These are phyloP conservation scores for Sorghum bicolor DNA, from an alignment of 176 grass and related monocot genomes.

Conservation along the genomic window DNA sequence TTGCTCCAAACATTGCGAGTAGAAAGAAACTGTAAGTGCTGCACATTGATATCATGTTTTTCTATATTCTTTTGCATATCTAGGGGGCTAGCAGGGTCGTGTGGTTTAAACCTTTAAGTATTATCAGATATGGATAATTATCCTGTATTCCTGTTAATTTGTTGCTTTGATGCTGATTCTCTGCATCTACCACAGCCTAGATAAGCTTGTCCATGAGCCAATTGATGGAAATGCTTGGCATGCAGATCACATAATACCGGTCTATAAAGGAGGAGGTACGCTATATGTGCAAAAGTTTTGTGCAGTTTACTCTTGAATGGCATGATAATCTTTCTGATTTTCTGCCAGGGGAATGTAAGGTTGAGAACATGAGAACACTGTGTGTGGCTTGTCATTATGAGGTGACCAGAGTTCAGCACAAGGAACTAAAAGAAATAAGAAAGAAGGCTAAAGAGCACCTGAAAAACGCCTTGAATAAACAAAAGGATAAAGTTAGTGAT, in stretches of 20 bases:
- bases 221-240: slow-evolving; percentile 86
- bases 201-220: slow-evolving; percentile 73
- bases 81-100: background rate
- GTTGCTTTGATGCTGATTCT: slow-evolving; percentile 22
- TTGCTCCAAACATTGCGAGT: slow-evolving; percentile 78
- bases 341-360: slow-evolving; percentile 69
- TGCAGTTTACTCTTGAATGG: background rate
- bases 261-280: slow-evolving; percentile 91
- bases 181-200: slow-evolving; percentile 40
- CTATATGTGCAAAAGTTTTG: slow-evolving; percentile 12
- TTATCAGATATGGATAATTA: background rate
- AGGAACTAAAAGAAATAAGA: slow-evolving; percentile 50
- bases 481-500: slow-evolving; percentile 52
- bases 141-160: slow-evolving; percentile 27
- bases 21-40: slow-evolving; percentile 75
- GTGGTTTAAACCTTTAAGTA: slow-evolving; percentile 1
- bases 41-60: slow-evolving; percentile 14
- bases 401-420: slow-evolving; percentile 56
- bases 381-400: slow-evolving; percentile 85
- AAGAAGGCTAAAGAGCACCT: slow-evolving; percentile 69
- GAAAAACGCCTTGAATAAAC: slow-evolving; percentile 61
- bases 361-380: slow-evolving; percentile 98
- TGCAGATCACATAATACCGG: slow-evolving; percentile 84
- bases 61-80: slow-evolving; percentile 10
- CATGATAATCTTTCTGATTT: slow-evolving; percentile 38